Evolutionary conservation across 768 basidiomycete genomes (phyloP), one percentile per base, ranked within the genome.

Genomic region (Hericium alpestre): DNA sequence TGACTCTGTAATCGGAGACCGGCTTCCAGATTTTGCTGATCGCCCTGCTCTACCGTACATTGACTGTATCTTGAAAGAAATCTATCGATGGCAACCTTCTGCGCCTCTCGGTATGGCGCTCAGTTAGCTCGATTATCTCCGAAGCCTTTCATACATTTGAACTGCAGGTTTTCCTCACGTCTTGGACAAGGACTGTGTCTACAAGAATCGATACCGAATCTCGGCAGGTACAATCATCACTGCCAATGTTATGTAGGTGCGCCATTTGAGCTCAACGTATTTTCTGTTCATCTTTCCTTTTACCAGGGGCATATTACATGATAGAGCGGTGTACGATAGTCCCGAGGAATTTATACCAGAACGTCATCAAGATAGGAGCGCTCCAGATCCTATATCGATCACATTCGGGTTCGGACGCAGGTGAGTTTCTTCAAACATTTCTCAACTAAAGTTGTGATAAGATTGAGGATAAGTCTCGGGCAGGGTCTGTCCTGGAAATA

Each of bases 1-100:
- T 38, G 68, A 69, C 47, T 23, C 47, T 11, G 59, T 65, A 4
- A 56, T 65, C 2, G 66, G 66, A 9, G 66, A 60, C 27, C 60
- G 67, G 7, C 63, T 69, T 48, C 68, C 68, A 20, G 58, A 63
- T 9, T 61, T 69, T 46, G 56, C 53, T 7, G 68, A 69, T 32
- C 41, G 59, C 52, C 51, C 38, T 10, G 59, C 60, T 8, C 59
- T 66, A 46, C 65, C 65, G 7, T 69, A 67, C 56, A 51, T 69
- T 12, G 58, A 66, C 15, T 57, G 59, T 12, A 41, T 65, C 13
- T 22, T 63, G 12, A 61, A 61, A 43, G 65, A 66, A 49, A 50
- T 63, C 25, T 62, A 65, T 55, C 59, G 65, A 53, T 61, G 51
- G 15, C 41, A 43, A 43, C 41, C 41, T 15, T 7, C 41, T 15